Percentiles rank a stretch among this genome's conserved stretches.
Conservation (phyloP, 2,329 filamentous ascomycete species). For the Pseudocercospora eumusae region DNA sequence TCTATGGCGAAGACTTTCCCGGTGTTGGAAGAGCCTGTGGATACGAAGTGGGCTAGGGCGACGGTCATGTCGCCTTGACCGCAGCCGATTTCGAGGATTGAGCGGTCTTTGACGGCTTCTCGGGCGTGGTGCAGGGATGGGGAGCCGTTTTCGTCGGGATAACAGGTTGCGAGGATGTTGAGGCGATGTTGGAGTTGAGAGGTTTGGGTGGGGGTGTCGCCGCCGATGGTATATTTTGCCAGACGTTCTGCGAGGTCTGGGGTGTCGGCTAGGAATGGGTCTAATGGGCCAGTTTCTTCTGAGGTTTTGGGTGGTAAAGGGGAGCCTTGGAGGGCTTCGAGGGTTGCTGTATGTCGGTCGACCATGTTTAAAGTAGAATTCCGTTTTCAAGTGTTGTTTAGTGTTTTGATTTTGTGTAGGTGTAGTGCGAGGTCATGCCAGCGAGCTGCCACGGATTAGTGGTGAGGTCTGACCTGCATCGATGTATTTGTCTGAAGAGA, state of each 20-base stretch:
- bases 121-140: slow-evolving; percentile 1
- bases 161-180: slow-evolving; percentile 14
- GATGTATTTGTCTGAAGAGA: slow-evolving; percentile 3
- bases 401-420: neutral
- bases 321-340: slow-evolving; percentile 5
- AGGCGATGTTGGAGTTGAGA: slow-evolving; percentile 15
- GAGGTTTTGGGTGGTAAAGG: slow-evolving; percentile 1
- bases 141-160: slow-evolving; percentile 1
- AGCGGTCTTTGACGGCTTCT: slow-evolving; percentile 38
- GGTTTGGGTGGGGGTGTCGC: neutral
- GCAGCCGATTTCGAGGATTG: slow-evolving; percentile 60
- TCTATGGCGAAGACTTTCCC: slow-evolving; percentile 17
- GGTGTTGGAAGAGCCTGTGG: slow-evolving; percentile 47
- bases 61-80: slow-evolving; percentile 61
- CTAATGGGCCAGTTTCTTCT: slow-evolving; percentile 4
- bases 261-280: neutral
- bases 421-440: too few relatives aligned
- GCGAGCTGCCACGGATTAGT: too few relatives aligned
- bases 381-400: neutral
- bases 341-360: slow-evolving; percentile 1
- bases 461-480: neutral
- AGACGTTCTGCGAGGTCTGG: slow-evolving; percentile 4
- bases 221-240: neutral
- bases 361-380: neutral
- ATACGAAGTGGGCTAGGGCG: slow-evolving; percentile 51